Base-by-base conservation (phyloP, 352 stramenopile genomes). In the Phytophthora pistaciae region DNA sequence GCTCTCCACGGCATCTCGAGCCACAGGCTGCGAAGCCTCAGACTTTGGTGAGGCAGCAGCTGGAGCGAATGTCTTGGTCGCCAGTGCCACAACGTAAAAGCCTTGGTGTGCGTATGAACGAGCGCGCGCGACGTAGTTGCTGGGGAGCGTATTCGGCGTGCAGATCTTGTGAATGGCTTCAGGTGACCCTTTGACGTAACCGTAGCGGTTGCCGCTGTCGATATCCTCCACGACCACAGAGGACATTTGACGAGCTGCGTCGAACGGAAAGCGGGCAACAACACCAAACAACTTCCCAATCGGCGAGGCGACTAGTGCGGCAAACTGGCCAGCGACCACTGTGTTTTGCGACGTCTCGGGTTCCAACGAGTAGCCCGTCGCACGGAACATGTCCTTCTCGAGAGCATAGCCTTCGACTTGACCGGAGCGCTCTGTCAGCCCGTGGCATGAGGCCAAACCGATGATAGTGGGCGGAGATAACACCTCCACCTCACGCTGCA, bases 51-150 rank as follows among this genome's bases (percentile, higher is more conserved):
- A 72, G 7, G 74, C 50, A 25, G 38, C 53, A 7, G 69, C 64
- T 40, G 70, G 7, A 2, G 83, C 66, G 48, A 90, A 89, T 8
- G 69, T 83, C 64, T 91, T 93, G 50, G 72, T 83, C 1, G 80
- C 83, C 5, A 98, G 16, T 16, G 80, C 86, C 48, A 90, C 77
- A 8, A 95, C 80, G 70, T 98, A 98, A 61, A 95, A 91, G 6
- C 94, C 94, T 65, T 95, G 78, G 54, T 86, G 91, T 23, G 90
- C 83, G 75, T 91, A 94, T 31, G 74, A 56, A 20, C 80, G 77
- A 50, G 90, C 68, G 27, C 80, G 83, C 16, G 78, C 79, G 21
- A 88, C 56, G 62, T 94, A 98, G 63, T 95, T 87, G 20, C 66
- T 56, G 1, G 94, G 92, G 1, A 98, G 56, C 1, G 78, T 91